Evolutionary conservation across 1,284 basidiomycete species (phyloP).

Genomic region (Trametes hirsuta): DNA sequence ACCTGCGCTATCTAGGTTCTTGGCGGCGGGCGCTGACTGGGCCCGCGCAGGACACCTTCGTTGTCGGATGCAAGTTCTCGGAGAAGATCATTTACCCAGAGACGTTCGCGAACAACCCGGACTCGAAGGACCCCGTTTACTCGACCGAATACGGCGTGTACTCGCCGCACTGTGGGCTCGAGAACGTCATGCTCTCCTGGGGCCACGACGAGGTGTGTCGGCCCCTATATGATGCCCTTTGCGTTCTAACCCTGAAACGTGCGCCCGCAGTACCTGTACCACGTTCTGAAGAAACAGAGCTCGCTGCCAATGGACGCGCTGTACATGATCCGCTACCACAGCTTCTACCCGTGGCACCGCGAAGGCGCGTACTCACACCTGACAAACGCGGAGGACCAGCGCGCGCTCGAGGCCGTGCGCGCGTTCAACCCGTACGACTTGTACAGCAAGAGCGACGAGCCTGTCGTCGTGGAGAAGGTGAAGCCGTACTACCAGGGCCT

Average conservation of each 20-base stretch:
- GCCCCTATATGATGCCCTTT: slow-evolving; percentile 3
- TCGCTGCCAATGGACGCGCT: slow-evolving; percentile 83
- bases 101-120: slow-evolving; percentile 83
- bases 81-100: slow-evolving; percentile 86
- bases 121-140: slow-evolving; percentile 70
- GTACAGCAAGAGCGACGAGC: slow-evolving; percentile 85
- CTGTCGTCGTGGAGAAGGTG: slow-evolving; percentile 63
- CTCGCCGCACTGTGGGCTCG: slow-evolving; percentile 81
- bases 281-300: slow-evolving; percentile 77
- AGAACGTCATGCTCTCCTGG: slow-evolving; percentile 91
- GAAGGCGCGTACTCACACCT: slow-evolving; percentile 84
- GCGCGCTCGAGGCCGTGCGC: slow-evolving; percentile 66
- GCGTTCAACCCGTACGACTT: slow-evolving; percentile 91
- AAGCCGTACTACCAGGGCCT: slow-evolving; percentile 83
- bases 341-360: slow-evolving; percentile 94
- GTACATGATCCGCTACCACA: slow-evolving; percentile 93
- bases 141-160: slow-evolving; percentile 87
- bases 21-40: neutral
- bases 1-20: neutral
- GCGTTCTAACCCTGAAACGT: neutral
- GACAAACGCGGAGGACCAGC: slow-evolving; percentile 67
- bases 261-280: slow-evolving; percentile 66
- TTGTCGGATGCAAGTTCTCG: slow-evolving; percentile 86
- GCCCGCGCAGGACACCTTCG: slow-evolving; percentile 73
- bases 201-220: slow-evolving; percentile 80